A percentile compares a stretch with the other conserved stretches of the same genome.
Conservation (phyloP, 164 flowering plant species). For the Kingdonia uniflora region DNA sequence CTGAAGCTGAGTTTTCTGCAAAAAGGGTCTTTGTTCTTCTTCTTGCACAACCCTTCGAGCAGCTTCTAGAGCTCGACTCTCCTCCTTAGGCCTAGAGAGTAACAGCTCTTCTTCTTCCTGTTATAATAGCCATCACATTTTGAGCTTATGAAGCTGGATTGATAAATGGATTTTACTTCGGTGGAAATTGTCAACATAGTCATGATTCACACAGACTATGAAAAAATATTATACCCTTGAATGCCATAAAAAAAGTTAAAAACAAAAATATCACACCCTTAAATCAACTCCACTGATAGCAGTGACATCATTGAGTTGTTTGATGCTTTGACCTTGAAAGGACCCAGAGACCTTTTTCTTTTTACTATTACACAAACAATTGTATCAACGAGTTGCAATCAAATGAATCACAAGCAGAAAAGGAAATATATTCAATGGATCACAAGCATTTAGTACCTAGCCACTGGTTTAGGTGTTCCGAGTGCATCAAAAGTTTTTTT, state of each 20-base stretch:
- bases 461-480: conserved; percentile 48
- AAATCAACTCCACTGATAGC: conserved; percentile 95
- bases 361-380: too few species aligned
- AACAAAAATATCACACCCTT: too few species aligned
- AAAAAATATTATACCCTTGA: neutral
- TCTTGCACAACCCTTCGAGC: conserved; percentile 82
- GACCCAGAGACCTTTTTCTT: conserved; percentile 85
- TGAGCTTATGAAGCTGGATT: neutral
- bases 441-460: too few species aligned
- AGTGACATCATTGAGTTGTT: conserved; percentile 98
- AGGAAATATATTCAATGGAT: too few species aligned
- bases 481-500: conserved; percentile 70
- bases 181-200: too few species aligned
- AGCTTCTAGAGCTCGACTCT: conserved; percentile 75
- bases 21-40: conserved; percentile 80
- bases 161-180: too few species aligned
- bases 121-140: too few species aligned
- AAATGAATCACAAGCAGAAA: too few species aligned
- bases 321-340: conserved; percentile 78
- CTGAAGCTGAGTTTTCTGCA: conserved; percentile 73
- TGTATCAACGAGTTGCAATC: too few species aligned
- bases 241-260: conserved; percentile 11
- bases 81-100: conserved; percentile 83
- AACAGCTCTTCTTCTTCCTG: conserved; percentile 97
- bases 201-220: too few species aligned